phyloP scores from a whole-genome alignment of 208 protist species.

The Eutreptiella sp. region DNA sequence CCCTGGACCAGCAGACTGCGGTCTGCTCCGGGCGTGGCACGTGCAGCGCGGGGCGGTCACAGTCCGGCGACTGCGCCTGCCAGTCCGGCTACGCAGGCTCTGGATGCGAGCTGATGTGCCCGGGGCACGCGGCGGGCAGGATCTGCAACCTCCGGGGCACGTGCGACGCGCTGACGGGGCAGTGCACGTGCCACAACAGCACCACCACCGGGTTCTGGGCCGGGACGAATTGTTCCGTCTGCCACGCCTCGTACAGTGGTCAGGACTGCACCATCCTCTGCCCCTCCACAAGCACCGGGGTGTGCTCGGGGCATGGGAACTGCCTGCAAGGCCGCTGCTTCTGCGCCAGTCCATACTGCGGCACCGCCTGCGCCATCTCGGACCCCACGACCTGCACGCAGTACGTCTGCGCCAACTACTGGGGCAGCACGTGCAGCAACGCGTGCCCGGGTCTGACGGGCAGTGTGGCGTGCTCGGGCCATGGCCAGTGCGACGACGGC shows the following conservation, averaged over 20 bases:
- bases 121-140: neutral
- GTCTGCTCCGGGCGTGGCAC: constrained; percentile 13
- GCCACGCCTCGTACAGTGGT: constrained; percentile 12
- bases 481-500: constrained; percentile 8
- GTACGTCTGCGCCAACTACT: neutral
- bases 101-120: neutral
- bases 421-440: neutral
- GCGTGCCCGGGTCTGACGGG: neutral
- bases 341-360: neutral
- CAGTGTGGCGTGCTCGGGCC: constrained; percentile 5
- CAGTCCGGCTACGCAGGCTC: neutral
- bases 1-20: constrained; percentile 15
- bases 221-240: constrained; percentile 7
- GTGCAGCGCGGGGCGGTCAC: constrained; percentile 8
- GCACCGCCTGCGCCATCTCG: constrained; percentile 6
- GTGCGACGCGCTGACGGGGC: constrained; percentile 14
- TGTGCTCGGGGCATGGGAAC: constrained; percentile 9
- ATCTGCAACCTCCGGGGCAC: neutral
- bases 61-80: neutral
- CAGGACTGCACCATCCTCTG: constrained; percentile 1
- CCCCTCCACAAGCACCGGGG: neutral
- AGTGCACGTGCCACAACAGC: constrained; percentile 14
- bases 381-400: neutral
- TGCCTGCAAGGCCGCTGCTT: constrained; percentile 25
- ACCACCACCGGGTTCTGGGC: constrained; percentile 20